Evolutionary conservation across 2,329 filamentous ascomycete species (phyloP), one percentile per base, ranked within the genome.

Genomic region (Tricladium varicosporioides): DNA sequence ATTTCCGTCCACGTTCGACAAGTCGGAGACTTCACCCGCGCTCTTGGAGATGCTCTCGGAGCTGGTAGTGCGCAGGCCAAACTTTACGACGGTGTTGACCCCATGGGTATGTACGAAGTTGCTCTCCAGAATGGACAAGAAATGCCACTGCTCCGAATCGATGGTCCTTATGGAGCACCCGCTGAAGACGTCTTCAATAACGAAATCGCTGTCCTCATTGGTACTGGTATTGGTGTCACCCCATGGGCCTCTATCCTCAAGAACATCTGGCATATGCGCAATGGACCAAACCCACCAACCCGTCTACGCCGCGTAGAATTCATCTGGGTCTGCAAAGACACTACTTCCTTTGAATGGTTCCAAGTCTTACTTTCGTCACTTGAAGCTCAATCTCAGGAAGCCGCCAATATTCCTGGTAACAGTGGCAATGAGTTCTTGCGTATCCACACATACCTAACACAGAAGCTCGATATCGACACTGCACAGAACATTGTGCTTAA

Each of bases 281-380:
- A 94, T 63, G 85, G 87, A 14, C 92, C 93, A 7, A 94, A 97
- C 77, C 91, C 92, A 19, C 92, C 93, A 1, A 86, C 84, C 50
- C 90, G 93, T 70, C 86, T 99, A 48, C 89, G 92, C 58, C 88
- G 94, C 72, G 93, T 99, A 32, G 94, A 99, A 73, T 99, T 99
- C 75, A 95, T 99, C 78, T 99, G 94, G 94, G 88, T 97, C 51
- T 97, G 93, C 82, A 94, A 90, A 73, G 92, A 97, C 70, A 96
- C 92, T 0, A 89, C 84, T 33, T 96, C 92, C 0, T 99, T 99
- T 69, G 94, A 97, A 76, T 99, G 94, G 94, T 97, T 99, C 80
- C 94, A 99, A 72, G 92, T 89, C 1, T 85, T 99, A 0, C 83
- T 99, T 14, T 90, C 89, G 0, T 95, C 91, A 0, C 87, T 99